Percentiles rank a stretch among this genome's conserved stretches.
Conservation (phyloP, 768 basidiomycete genomes). For the Russula earlei region DNA sequence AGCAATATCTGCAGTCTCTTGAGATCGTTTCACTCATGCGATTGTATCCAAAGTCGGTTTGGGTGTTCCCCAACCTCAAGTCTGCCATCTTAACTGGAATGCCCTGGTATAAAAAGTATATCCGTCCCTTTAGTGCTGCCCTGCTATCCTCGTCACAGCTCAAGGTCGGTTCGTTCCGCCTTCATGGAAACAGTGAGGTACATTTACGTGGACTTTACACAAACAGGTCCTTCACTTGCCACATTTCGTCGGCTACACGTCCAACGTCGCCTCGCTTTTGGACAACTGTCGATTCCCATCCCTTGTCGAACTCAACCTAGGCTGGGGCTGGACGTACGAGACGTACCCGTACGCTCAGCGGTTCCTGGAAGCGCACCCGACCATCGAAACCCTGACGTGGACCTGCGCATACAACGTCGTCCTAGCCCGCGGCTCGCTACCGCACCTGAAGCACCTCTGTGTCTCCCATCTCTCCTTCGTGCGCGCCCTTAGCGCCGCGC, state of each 20-base stretch:
- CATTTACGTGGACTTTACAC: not conserved
- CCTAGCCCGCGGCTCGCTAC: constrained; percentile 2
- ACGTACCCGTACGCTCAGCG: constrained; percentile 14
- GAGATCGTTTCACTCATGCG: not conserved
- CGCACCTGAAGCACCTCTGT: constrained; percentile 13
- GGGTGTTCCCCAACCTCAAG: constrained; percentile 14
- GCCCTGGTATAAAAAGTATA: constrained; percentile 12
- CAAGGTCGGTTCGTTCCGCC: not conserved
- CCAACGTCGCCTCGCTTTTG: constrained; percentile 7
- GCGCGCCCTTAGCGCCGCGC: constrained; percentile 13
- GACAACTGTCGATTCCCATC: constrained; percentile 11
- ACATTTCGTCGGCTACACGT: constrained; percentile 11
- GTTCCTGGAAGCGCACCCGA: constrained; percentile 15
- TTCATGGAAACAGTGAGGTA: not conserved
- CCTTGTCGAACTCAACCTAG: constrained; percentile 12
- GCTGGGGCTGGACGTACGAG: constrained; percentile 16
- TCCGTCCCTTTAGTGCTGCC: constrained; percentile 6
- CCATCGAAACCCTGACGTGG: constrained; percentile 14
- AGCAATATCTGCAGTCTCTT: not conserved
- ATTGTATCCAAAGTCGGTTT: not conserved
- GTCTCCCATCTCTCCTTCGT: constrained; percentile 16
- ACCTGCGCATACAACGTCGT: constrained; percentile 9
- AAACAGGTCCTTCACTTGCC: constrained; percentile 14
- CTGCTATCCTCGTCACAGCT: not conserved
- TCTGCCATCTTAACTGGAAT: constrained; percentile 14